Base-by-base conservation (phyloP, 2,329 filamentous ascomycete genomes). In the Hypoxylon sp. region DNA sequence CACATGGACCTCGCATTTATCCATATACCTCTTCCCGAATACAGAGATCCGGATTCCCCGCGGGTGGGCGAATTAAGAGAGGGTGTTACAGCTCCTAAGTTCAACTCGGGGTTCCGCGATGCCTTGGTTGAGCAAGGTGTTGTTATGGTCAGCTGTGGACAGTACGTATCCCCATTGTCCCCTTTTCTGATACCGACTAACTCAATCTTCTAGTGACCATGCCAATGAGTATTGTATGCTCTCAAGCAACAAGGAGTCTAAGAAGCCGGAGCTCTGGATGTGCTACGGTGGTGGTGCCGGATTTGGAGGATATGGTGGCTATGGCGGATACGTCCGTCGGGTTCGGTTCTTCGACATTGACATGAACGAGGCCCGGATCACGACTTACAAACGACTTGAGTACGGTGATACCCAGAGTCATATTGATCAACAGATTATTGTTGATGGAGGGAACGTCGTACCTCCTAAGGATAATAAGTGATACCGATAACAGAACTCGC, bases 1-100 rank as follows among this genome's bases (percentile, higher is more conserved):
- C 96, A 98, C 77, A 92, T 99, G 87, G 92, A 99, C 76, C 88
- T 98, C 78, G 93, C 96, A 0, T 99, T 99, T 76, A 96, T 99
- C 68, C 96, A 99, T 77, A 99, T 99, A 60, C 96, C 96, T 0
- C 82, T 99, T 2, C 94, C 96, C 0, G 96, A 99, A 78, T 97
- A 97, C 75, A 84, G 86, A 39, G 85, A 90, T 52, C 76, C 80
- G 0, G 82, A 86, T 2, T 87, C 91, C 32, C 82, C 81, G 2
- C 81, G 83, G 48, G 86, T 91, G 16, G 96, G 96, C 8, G 83
- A 88, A 25, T 96, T 90, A 88, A 88, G 87, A 57, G 96, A 99
- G 77, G 85, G 88, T 16, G 91, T 96, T 12, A 98, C 95, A 0
- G 95, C 96, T 0, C 96, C 96, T 0, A 84, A 83, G 0, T 97